Conservation (phyloP, 2,329 filamentous ascomycete species). For the Colletotrichum sp. region DNA sequence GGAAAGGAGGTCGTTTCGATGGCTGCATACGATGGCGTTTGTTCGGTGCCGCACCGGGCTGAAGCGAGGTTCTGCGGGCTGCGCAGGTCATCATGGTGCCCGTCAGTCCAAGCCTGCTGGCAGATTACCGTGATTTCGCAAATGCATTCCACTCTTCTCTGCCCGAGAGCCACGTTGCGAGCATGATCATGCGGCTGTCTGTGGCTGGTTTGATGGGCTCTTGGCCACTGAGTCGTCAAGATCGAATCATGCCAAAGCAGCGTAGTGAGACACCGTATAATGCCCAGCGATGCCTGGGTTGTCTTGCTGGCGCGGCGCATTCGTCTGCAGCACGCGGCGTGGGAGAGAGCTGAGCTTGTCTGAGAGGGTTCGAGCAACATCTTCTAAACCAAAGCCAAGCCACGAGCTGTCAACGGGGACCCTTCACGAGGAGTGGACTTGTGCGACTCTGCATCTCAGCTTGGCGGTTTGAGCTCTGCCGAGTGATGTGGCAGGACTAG, state of each 20-base stretch:
- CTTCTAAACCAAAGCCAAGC: slow-evolving; percentile 1
- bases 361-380: not conserved
- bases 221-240: not conserved
- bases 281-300: not conserved
- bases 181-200: not conserved
- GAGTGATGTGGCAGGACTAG: slow-evolving; percentile 1
- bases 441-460: slow-evolving; percentile 9
- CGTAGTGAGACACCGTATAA: not conserved
- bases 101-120: not conserved
- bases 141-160: not conserved
- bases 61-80: not conserved
- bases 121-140: not conserved
- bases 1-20: not conserved
- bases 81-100: not conserved
- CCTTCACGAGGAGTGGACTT: not conserved
- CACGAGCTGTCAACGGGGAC: not conserved
- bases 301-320: not conserved
- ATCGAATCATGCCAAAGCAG: not conserved
- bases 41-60: not conserved
- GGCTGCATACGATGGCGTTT: not conserved
- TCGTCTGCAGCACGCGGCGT: not conserved
- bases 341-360: not conserved
- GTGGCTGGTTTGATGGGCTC: not conserved
- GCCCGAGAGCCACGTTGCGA: not conserved
- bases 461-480: slow-evolving; percentile 14